These are phyloP conservation scores for Erodium texanum DNA, from an alignment of 441 rosid species.

Conservation along the genomic window DNA sequence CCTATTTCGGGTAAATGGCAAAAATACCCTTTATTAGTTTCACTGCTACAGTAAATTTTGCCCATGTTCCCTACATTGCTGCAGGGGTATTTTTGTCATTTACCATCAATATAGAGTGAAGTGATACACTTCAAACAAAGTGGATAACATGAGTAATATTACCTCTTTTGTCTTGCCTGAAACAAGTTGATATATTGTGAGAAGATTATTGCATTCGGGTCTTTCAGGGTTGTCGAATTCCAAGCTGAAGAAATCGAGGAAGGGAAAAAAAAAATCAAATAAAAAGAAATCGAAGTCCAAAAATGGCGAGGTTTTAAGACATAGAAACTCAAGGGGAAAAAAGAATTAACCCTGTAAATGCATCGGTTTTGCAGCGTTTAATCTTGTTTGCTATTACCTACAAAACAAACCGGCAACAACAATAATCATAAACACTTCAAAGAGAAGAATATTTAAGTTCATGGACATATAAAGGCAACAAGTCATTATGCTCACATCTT, in stretches of 20 bases:
- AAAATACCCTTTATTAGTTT: too few relatives aligned
- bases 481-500: constrained; percentile 54
- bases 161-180: constrained; percentile 87
- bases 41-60: too few relatives aligned
- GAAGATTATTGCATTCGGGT: constrained; percentile 92
- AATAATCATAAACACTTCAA: not conserved
- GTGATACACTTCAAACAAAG: too few relatives aligned
- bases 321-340: not conserved
- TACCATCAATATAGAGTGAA: too few relatives aligned
- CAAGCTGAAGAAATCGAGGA: constrained; percentile 33
- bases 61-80: too few relatives aligned
- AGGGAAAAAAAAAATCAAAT: too few relatives aligned
- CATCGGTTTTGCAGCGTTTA: constrained; percentile 89
- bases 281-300: too few relatives aligned
- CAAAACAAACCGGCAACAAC: constrained; percentile 11
- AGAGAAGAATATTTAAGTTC: not conserved
- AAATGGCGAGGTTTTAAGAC: not conserved
- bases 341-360: constrained; percentile 53
- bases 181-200: constrained; percentile 77
- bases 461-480: constrained; percentile 12
- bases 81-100: too few relatives aligned
- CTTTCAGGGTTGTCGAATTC: constrained; percentile 86
- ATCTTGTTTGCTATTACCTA: constrained; percentile 85
- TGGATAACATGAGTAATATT: constrained; percentile 9
- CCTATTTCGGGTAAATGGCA: too few relatives aligned